phyloP scores from a whole-genome alignment of 2,329 filamentous ascomycete species.

The Endocalyx cinctus region DNA sequence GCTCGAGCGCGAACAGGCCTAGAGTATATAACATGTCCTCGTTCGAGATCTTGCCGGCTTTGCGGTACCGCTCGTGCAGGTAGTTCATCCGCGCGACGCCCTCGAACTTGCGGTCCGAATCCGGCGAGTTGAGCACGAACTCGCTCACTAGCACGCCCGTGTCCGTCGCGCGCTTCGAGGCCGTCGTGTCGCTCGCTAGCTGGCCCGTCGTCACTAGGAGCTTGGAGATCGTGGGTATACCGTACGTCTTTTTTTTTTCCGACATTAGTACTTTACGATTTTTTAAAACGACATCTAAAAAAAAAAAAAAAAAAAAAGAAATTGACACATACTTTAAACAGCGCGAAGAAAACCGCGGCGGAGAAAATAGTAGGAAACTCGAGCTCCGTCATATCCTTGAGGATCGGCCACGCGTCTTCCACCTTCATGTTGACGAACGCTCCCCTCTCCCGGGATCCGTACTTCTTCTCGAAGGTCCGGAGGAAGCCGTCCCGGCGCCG shows the following conservation, averaged over 20 bases:
- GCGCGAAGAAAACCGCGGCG: slow-evolving; percentile 52
- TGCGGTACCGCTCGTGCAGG: slow-evolving; percentile 54
- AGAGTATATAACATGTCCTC: slow-evolving; percentile 64
- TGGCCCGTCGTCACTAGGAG: slow-evolving; percentile 46
- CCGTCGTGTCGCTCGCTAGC: slow-evolving; percentile 38
- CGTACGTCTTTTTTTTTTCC: slow-evolving; percentile 32
- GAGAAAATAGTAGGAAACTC: slow-evolving; percentile 52
- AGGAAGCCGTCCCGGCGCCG: slow-evolving; percentile 3
- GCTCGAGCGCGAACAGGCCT: slow-evolving; percentile 52
- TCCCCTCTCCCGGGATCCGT: neutral
- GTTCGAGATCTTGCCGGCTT: slow-evolving; percentile 54
- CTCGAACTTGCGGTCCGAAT: slow-evolving; percentile 38
- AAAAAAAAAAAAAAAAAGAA: too few species aligned
- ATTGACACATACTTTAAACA: slow-evolving; percentile 53
- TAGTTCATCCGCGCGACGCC: slow-evolving; percentile 62
- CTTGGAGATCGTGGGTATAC: slow-evolving; percentile 49
- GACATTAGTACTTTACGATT: too few species aligned
- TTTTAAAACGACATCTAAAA: neutral
- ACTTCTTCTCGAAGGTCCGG: slow-evolving; percentile 1
- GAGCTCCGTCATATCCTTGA: slow-evolving; percentile 24
- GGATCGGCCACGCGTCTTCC: slow-evolving; percentile 3
- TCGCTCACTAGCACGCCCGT: slow-evolving; percentile 46
- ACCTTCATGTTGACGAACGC: slow-evolving; percentile 1
- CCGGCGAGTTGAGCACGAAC: slow-evolving; percentile 37
- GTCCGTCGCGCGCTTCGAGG: slow-evolving; percentile 49